Base-by-base conservation (phyloP, 805 yeast species). In the Lachancea sp. region DNA sequence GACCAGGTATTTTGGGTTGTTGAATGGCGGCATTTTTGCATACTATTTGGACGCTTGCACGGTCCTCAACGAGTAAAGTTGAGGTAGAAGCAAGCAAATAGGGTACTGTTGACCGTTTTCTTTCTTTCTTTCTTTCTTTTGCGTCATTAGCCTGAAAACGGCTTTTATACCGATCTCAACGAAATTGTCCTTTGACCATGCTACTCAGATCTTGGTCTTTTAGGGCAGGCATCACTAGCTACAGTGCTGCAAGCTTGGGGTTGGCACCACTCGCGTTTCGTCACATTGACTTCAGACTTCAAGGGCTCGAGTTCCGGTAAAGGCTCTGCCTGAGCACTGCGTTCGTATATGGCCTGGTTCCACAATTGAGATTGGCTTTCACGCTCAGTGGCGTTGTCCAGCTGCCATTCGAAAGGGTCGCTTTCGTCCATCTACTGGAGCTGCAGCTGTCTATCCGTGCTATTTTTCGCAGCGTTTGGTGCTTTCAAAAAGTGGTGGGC, bases 391-490 rank as follows among this genome's bases (percentile, higher is more conserved):
- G 26, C n/a, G 3, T 42, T 40, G 17, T 43, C 42, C 10, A 42
- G 34, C 18, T 42, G 38, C 50, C 50, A 47, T 17, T 46, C 50
- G 41, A 36, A 47, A 8, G 50, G 50, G 37, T 47, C 50, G 33
- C 26, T 27, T 7, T 26, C 33, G 29, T 41, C 29, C 45, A 34
- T 41, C 11, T 29, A 8, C 11, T 26, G 29, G 29, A 22, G 25
- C 8, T 22, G 25, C 8, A 22, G 25, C 25, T 22, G 25, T 8
- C 25, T 22, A 8, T 7, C 31, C 5, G 15, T 29, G 31, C 13
- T 5, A 13, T 3, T 3, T 13, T 12, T 13, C n/a, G 31, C 31
- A 12, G 31, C 15, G 6, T 29, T 13, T 11, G 31, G 31, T 13
- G 13, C 13, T 29, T 7, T 11, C 4, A 7, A 13, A 29, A 29